A percentile compares a stretch with the other conserved stretches of the same genome.
Evolutionary conservation across 2,329 filamentous ascomycete species (phyloP).

Genomic region (Pestalotiopsis fici): DNA sequence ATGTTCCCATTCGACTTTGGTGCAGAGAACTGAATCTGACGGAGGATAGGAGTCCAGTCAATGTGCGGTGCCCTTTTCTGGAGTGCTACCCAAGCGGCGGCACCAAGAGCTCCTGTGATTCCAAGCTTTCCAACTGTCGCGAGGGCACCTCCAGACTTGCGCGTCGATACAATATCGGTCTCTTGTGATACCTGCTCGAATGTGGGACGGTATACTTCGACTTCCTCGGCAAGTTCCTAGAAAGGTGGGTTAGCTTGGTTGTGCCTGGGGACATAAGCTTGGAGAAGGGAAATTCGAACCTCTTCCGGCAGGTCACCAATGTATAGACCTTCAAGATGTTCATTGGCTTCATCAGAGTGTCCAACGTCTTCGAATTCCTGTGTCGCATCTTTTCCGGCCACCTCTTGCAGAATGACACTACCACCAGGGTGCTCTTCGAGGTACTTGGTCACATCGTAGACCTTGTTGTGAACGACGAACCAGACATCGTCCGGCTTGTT

Average conservation of each 20-base stretch:
- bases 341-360: conserved; percentile 7
- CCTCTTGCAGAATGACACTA: not conserved
- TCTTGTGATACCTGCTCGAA: conserved; percentile 3
- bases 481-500: conserved; percentile 1
- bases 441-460: conserved; percentile 7
- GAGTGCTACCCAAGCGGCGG: not conserved
- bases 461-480: conserved; percentile 5
- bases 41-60: not conserved
- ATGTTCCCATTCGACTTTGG: not conserved
- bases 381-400: conserved; percentile 1
- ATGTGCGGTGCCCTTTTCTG: not conserved
- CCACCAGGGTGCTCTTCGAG: conserved; percentile 6
- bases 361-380: conserved; percentile 4
- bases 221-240: conserved; percentile 1
- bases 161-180: not conserved
- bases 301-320: not conserved
- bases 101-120: not conserved
- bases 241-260: not conserved
- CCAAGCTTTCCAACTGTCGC: not conserved
- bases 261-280: not conserved
- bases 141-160: not conserved
- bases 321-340: not conserved
- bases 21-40: not conserved
- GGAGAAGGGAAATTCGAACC: not conserved
- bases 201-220: conserved; percentile 1